Conservation (phyloP, 1,139 yeast genomes). For the Nematodospora anomalae region DNA sequence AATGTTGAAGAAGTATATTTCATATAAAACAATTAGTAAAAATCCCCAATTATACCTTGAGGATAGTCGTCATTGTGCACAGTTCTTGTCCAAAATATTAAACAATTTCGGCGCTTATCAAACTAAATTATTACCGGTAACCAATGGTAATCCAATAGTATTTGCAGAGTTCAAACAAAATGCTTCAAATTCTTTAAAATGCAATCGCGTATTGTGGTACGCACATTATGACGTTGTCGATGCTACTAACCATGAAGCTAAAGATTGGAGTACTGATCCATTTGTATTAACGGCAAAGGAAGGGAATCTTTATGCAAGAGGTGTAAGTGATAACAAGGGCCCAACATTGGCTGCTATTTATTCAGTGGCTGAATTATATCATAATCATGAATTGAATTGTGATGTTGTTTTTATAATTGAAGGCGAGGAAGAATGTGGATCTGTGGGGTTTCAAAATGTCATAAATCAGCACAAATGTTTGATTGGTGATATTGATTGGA, state of each 20-base stretch:
- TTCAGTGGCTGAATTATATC: constrained; percentile 75
- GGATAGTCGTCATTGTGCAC: constrained; percentile 87
- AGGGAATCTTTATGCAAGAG: constrained; percentile 89
- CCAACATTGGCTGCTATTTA: constrained; percentile 88
- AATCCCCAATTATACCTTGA: constrained; percentile 64
- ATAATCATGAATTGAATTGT: constrained; percentile 51
- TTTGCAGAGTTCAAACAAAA: constrained; percentile 65
- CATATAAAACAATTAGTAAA: constrained; percentile 77
- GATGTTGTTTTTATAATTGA: constrained; percentile 86
- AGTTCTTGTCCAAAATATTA: constrained; percentile 62
- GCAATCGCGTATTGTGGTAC: constrained; percentile 68
- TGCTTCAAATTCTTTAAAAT: constrained; percentile 5
- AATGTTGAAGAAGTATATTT: constrained; percentile 60
- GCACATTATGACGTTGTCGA: constrained; percentile 96
- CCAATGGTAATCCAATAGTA: constrained; percentile 79
- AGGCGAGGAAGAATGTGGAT: constrained; percentile 96
- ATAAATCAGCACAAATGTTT: constrained; percentile 48
- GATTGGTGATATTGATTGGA: constrained; percentile 82
- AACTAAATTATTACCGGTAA: constrained; percentile 69
- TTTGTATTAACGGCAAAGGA: constrained; percentile 71
- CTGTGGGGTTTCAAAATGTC: constrained; percentile 76
- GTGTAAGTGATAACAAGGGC: constrained; percentile 93
- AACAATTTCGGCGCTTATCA: constrained; percentile 69
- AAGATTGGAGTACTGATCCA: constrained; percentile 78
- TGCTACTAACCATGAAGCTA: constrained; percentile 42